Evolutionary conservation across 345 rosid species (phyloP).

Genomic region (Capsella bursapastoris): DNA sequence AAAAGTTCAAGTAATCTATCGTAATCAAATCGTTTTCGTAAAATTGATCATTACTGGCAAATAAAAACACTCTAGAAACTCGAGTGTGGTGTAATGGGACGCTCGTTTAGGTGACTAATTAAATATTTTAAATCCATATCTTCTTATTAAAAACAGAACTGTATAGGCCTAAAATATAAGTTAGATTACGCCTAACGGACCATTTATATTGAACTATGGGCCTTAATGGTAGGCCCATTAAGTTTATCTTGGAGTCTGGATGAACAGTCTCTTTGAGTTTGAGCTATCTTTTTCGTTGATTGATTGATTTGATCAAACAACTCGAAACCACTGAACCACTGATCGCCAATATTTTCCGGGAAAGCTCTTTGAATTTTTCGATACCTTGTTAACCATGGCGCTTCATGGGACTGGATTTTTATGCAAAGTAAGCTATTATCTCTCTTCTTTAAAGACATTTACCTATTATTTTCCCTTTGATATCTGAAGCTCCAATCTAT

Average conservation of each 20-base stretch:
- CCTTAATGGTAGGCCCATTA: constrained; percentile 24
- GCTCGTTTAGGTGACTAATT: constrained; percentile 31
- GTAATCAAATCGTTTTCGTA: constrained; percentile 12
- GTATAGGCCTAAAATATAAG: not conserved
- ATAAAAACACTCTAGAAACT: not conserved
- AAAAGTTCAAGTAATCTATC: not conserved
- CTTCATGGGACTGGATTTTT: constrained; percentile 45
- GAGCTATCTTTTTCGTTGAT: constrained; percentile 7
- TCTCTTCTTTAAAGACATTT: not conserved
- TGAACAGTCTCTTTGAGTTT: not conserved
- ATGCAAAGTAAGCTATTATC: constrained; percentile 46
- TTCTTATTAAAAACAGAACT: not conserved
- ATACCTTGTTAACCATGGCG: constrained; percentile 46
- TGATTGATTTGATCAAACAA: not conserved
- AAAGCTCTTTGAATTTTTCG: constrained; percentile 20
- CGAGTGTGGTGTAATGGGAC: constrained; percentile 34
- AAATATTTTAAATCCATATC: too few relatives aligned
- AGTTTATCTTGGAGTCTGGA: not conserved
- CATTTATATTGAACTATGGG: not conserved
- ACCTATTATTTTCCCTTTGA: not conserved
- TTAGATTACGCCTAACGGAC: not conserved
- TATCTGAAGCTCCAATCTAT: constrained; percentile 2
- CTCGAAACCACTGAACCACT: not conserved
- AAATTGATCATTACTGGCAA: not conserved
- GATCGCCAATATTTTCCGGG: not conserved